Percentiles rank a stretch among this genome's conserved stretches.
Evolutionary conservation across 2,329 filamentous ascomycete genomes (phyloP).

Genomic region (Pseudopithomyces maydicus): DNA sequence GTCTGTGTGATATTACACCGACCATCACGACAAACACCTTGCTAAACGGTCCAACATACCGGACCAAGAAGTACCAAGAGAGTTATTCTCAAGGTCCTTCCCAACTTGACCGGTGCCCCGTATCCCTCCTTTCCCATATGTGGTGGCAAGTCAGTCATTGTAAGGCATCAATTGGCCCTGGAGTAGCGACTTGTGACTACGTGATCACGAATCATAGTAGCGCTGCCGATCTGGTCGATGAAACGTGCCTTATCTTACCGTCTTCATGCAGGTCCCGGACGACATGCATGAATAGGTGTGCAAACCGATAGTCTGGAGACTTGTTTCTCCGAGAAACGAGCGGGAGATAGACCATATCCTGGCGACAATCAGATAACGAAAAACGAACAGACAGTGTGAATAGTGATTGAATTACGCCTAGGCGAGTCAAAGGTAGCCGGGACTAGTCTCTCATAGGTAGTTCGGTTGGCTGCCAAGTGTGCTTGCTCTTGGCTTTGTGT

Average conservation of each 20-base stretch:
- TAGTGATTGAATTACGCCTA: not conserved
- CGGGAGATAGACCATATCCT: not conserved
- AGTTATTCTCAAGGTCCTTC: not conserved
- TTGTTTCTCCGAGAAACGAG: not conserved
- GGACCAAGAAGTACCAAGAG: not conserved
- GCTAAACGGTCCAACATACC: not conserved
- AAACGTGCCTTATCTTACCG: not conserved
- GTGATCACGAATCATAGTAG: not conserved
- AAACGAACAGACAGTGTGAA: not conserved
- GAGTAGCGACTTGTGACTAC: not conserved
- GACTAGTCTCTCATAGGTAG: not conserved
- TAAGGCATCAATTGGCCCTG: not conserved
- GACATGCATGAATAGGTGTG: not conserved
- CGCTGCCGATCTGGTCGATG: not conserved
- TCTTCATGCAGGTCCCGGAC: not conserved
- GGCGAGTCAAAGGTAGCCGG: not conserved
- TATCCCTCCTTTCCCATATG: not conserved
- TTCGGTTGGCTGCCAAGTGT: not conserved
- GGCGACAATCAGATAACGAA: not conserved
- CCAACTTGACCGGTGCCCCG: not conserved
- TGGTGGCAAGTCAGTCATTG: not conserved
- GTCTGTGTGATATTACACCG: not conserved
- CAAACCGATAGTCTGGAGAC: not conserved
- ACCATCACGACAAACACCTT: not conserved
- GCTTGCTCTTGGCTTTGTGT: not conserved